These are phyloP conservation scores for Xylaria flabelliformis DNA, from an alignment of 495 filamentous ascomycete species.

Conservation along the genomic window DNA sequence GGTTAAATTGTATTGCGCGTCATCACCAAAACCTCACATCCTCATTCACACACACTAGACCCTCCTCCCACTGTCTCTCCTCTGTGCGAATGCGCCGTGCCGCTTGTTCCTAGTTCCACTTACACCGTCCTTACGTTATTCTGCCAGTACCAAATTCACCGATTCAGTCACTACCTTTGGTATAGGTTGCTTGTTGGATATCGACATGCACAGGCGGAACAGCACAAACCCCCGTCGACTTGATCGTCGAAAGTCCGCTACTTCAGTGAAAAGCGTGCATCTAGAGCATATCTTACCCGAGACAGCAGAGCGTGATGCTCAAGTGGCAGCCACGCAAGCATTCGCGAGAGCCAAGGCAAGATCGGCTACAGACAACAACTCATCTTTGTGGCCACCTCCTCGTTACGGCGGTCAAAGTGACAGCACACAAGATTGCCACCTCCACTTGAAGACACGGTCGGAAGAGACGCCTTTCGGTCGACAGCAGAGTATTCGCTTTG, in stretches of 20 bases:
- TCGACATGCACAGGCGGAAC: slow-evolving; percentile 37
- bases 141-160: background rate
- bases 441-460: background rate
- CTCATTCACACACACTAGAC: background rate
- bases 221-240: slow-evolving; percentile 51
- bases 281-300: slow-evolving; percentile 60
- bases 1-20: slow-evolving; percentile 29
- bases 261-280: slow-evolving; percentile 60
- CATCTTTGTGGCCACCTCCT: slow-evolving; percentile 41
- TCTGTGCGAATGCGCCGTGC: background rate
- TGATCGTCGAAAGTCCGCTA: slow-evolving; percentile 67
- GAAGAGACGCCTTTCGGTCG: slow-evolving; percentile 38
- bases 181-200: background rate
- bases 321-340: slow-evolving; percentile 70
- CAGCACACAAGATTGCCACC: background rate
- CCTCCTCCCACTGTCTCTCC: background rate
- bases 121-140: background rate
- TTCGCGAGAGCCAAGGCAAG: slow-evolving; percentile 64
- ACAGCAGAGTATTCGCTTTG: slow-evolving; percentile 63
- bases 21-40: background rate
- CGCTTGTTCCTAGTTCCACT: background rate
- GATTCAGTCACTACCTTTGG: background rate
- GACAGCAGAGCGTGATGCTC: slow-evolving; percentile 65
- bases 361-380: slow-evolving; percentile 29
- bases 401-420: slow-evolving; percentile 1